Evolutionary conservation across 495 filamentous ascomycete genomes (phyloP).

Genomic region (Coniosporium apollinis): DNA sequence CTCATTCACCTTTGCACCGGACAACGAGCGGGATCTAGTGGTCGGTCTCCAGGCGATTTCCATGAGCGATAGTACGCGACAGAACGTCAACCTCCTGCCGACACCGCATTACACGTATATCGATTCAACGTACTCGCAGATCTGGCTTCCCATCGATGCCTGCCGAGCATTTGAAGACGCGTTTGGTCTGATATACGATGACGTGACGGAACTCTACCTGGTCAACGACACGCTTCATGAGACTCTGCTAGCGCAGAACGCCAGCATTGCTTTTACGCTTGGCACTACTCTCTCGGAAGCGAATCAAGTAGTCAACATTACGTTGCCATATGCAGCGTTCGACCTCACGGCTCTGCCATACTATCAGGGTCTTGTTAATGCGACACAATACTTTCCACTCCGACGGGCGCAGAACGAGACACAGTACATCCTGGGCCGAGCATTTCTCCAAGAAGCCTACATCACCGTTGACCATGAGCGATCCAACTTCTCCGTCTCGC

Average conservation of each 20-base stretch:
- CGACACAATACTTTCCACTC: conserved; percentile 35
- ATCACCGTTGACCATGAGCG: conserved; percentile 32
- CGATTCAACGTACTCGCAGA: conserved; percentile 36
- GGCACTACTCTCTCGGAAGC: conserved; percentile 25
- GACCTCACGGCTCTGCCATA: conserved; percentile 27
- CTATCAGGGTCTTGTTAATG: conserved; percentile 16
- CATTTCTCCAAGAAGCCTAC: conserved; percentile 42
- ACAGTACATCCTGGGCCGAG: conserved; percentile 38
- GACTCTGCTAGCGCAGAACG: conserved; percentile 28
- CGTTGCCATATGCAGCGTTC: conserved; percentile 36
- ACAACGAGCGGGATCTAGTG: conserved; percentile 32
- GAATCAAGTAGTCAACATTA: conserved; percentile 26
- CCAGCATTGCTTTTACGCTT: conserved; percentile 36
- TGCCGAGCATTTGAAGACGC: conserved; percentile 36
- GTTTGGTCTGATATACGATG: conserved; percentile 33
- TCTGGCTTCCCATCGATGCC: conserved; percentile 37
- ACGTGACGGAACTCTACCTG: conserved; percentile 29
- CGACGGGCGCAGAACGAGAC: conserved; percentile 30
- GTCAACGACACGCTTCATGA: conserved; percentile 29
- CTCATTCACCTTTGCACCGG: conserved; percentile 31
- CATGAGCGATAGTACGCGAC: conserved; percentile 6
- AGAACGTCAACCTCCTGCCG: conserved; percentile 10
- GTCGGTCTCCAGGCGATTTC: conserved; percentile 32
- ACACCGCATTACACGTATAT: conserved; percentile 21
- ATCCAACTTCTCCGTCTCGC: conserved; percentile 29